Base-by-base conservation (phyloP, 2,329 filamentous ascomycete species). In the Arthrinium puccinioides region DNA sequence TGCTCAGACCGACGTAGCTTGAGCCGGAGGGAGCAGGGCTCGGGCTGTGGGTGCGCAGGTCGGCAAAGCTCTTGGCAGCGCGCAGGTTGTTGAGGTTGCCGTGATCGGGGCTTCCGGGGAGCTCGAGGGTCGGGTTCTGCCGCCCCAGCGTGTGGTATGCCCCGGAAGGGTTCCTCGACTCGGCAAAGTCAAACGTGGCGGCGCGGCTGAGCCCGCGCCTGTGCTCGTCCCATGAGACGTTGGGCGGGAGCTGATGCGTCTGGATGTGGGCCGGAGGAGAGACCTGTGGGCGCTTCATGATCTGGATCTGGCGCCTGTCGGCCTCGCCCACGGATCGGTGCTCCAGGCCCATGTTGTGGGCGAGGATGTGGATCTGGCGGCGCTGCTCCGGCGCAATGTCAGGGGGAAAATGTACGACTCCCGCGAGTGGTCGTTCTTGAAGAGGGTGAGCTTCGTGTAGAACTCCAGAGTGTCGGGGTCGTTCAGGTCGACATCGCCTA, bases 131-230 rank as follows among this genome's bases (percentile, higher is more conserved):
- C 21, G 85, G 86, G 20, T 83, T 82, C 48, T 90, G 87, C 45
- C 90, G 80, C 16, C 85, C 82, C 41, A 95, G 74, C 3, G 84
- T 76, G 51, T 81, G 80, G 49, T 88, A 90, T 47, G 83, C 83
- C 47, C 76, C 79, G 33, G 71, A 72, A 15, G 80, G 81, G 21
- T 66, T 67, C 15, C 73, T 64, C 16, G 84, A 82, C 44, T 83
- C 84, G 47, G 86, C 88, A 61, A 97, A 97, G 61, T 97, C 92
- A 48, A 94, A 95, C 3, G 92, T 97, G n/a, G 92, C 92, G 13
- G 92, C 89, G 44, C 92, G 83, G 65, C 88, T 95, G 24, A 98
- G 69, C 5, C 83, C 84, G 43, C 90, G 84, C 48, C 90, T 82
- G 50, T 87, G 82, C 39, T 84, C 79, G 46, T 94, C 87, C 35